A percentile compares a stretch with the other conserved stretches of the same genome.
phyloP scores from a whole-genome alignment of 2,329 filamentous ascomycete genomes.

The Diaporthe amygdali region DNA sequence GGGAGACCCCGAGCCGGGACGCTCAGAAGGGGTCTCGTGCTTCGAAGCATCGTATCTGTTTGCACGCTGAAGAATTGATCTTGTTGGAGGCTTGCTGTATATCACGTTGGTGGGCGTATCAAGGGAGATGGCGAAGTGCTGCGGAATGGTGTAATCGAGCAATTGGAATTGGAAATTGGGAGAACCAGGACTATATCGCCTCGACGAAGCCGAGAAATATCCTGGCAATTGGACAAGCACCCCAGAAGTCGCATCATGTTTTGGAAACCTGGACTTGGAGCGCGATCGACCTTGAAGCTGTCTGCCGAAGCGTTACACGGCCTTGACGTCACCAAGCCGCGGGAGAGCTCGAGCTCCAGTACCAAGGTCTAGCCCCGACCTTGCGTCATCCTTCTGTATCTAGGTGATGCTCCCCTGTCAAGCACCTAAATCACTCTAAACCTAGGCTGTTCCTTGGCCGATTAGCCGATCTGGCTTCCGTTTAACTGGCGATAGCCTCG shows the following conservation, averaged over 20 bases:
- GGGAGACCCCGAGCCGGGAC: conserved; percentile 12
- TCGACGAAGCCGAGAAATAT: not conserved
- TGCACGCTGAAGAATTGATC: not conserved
- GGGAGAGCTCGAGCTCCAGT: not conserved
- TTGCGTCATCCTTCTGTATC: not conserved
- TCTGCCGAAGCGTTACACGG: conserved; percentile 12
- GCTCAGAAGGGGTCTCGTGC: conserved; percentile 21
- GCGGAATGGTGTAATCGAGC: not conserved
- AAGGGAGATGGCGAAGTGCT: not conserved
- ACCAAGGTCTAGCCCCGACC: conserved; percentile 12
- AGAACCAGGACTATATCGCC: not conserved
- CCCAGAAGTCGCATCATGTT: conserved; percentile 3
- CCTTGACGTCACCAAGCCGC: conserved; percentile 12
- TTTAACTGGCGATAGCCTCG: not conserved
- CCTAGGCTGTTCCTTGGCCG: not conserved
- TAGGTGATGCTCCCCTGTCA: not conserved
- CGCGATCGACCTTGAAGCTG: not conserved
- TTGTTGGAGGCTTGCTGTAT: not conserved
- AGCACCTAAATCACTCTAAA: no score
- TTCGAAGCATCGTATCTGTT: conserved; percentile 24
- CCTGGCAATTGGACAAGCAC: not conserved
- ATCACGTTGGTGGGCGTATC: not conserved
- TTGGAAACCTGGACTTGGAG: not conserved
- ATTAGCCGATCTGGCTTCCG: not conserved
- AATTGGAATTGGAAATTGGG: not conserved